These are phyloP conservation scores for Malassezia furfur DNA, from an alignment of 1,284 basidiomycete species.

Conservation along the genomic window DNA sequence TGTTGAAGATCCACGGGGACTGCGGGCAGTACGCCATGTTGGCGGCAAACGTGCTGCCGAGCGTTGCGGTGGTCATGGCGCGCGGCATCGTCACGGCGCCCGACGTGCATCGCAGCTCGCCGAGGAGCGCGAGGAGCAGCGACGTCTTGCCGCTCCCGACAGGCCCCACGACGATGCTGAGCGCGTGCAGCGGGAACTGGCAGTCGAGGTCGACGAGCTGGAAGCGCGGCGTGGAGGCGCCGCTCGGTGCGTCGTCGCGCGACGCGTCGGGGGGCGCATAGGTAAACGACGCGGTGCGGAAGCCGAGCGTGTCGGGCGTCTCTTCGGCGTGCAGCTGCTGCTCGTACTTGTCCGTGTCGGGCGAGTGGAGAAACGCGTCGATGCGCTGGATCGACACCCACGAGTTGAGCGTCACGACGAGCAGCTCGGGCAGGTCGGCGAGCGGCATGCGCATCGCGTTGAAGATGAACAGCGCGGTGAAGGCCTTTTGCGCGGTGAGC, in stretches of 20 bases:
- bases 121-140: slow-evolving; percentile 21
- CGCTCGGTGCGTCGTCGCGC: neutral
- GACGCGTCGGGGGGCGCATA: slow-evolving; percentile 5
- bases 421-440: slow-evolving; percentile 32
- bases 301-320: slow-evolving; percentile 48
- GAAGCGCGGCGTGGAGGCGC: neutral
- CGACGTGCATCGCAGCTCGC: slow-evolving; percentile 10
- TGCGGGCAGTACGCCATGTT: slow-evolving; percentile 21
- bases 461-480: slow-evolving; percentile 53
- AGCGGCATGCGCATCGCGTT: slow-evolving; percentile 20
- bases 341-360: slow-evolving; percentile 54
- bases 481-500: slow-evolving; percentile 50
- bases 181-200: slow-evolving; percentile 53
- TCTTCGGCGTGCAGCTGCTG: slow-evolving; percentile 38
- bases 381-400: slow-evolving; percentile 32
- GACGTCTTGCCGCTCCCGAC: slow-evolving; percentile 23
- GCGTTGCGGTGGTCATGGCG: neutral
- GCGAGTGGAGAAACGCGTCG: slow-evolving; percentile 51
- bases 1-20: slow-evolving; percentile 21
- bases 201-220: slow-evolving; percentile 51
- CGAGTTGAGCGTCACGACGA: slow-evolving; percentile 48
- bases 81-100: slow-evolving; percentile 15
- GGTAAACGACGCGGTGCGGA: slow-evolving; percentile 50
- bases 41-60: slow-evolving; percentile 56
- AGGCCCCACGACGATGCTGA: slow-evolving; percentile 50